Conservation (phyloP, 176 grass and related monocot species). For the Ampelocalamus luodianensis region DNA sequence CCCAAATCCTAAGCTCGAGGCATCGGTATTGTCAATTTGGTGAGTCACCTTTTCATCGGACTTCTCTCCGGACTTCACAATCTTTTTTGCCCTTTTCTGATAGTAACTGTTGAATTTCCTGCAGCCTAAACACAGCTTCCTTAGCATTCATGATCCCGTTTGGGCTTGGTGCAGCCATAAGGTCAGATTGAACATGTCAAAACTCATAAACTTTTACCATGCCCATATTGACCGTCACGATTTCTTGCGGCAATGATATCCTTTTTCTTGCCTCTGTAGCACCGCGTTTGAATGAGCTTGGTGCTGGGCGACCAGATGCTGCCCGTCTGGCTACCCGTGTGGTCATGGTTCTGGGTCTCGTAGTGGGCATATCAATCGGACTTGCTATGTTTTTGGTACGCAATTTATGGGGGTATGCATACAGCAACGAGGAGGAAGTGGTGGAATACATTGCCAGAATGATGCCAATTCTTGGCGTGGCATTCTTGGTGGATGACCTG, state of each 20-base stretch:
- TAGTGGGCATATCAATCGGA: slow-evolving; percentile 45
- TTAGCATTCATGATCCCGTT: slow-evolving; percentile 70
- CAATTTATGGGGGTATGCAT: slow-evolving; percentile 73
- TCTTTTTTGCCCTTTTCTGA: not conserved
- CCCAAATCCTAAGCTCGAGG: slow-evolving; percentile 83
- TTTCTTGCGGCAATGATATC: not conserved
- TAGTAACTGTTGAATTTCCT: slow-evolving; percentile 23
- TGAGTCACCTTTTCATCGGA: slow-evolving; percentile 25
- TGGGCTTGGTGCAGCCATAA: slow-evolving; percentile 83
- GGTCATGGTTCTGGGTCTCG: slow-evolving; percentile 57
- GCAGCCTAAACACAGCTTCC: slow-evolving; percentile 70
- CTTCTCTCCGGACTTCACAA: not conserved
- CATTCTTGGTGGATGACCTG: slow-evolving; percentile 71
- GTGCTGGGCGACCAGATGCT: slow-evolving; percentile 62
- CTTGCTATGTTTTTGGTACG: slow-evolving; percentile 58
- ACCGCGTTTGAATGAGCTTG: slow-evolving; percentile 89
- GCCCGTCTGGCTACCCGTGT: slow-evolving; percentile 65
- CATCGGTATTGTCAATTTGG: slow-evolving; percentile 78
- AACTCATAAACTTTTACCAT: not conserved
- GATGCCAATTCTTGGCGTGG: slow-evolving; percentile 71
- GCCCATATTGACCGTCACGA: not conserved
- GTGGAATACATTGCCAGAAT: slow-evolving; percentile 71
- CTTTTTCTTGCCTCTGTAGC: slow-evolving; percentile 30
- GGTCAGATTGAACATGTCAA: slow-evolving; percentile 48
- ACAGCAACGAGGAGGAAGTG: slow-evolving; percentile 79